Evolutionary conservation across 2,329 filamentous ascomycete species (phyloP).

Genomic region (Xylariaceae sp.): DNA sequence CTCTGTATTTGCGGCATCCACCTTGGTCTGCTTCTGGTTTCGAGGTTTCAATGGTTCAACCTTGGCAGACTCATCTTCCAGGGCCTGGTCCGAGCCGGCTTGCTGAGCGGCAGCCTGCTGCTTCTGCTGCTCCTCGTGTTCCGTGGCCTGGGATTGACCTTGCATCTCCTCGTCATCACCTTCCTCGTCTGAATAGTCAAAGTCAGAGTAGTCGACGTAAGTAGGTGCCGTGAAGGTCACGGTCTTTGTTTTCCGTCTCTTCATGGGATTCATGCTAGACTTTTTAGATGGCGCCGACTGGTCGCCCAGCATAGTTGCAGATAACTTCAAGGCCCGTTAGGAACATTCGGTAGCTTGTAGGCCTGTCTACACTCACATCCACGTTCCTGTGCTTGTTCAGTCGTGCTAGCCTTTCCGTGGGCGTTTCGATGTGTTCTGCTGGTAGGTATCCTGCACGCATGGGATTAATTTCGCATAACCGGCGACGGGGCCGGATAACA

Average conservation of each 20-base stretch:
- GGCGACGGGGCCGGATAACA: slow-evolving; percentile 24
- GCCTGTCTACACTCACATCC: slow-evolving; percentile 59
- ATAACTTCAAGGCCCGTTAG: slow-evolving; percentile 42
- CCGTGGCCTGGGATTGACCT: slow-evolving; percentile 29
- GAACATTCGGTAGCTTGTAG: neutral
- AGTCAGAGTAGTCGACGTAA: slow-evolving; percentile 81
- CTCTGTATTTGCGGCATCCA: slow-evolving; percentile 33
- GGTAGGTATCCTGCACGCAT: slow-evolving; percentile 94
- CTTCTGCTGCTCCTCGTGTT: slow-evolving; percentile 28
- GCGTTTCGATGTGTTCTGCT: slow-evolving; percentile 96
- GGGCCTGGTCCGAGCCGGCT: slow-evolving; percentile 28
- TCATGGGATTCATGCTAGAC: slow-evolving; percentile 77
- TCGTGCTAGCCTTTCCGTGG: slow-evolving; percentile 86
- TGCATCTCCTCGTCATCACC: slow-evolving; percentile 45
- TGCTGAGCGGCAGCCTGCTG: slow-evolving; percentile 29
- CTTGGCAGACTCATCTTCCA: slow-evolving; percentile 47
- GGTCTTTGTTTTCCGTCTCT: slow-evolving; percentile 74
- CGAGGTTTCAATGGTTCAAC: slow-evolving; percentile 52
- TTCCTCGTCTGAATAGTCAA: slow-evolving; percentile 82
- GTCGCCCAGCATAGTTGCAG: slow-evolving; percentile 58
- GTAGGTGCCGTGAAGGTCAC: slow-evolving; percentile 82
- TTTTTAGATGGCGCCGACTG: slow-evolving; percentile 73
- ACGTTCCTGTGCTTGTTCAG: slow-evolving; percentile 98
- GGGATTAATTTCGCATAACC: no score
- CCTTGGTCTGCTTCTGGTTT: slow-evolving; percentile 36